Percentiles rank a stretch among this genome's conserved stretches.
Conservation (phyloP, 1,284 basidiomycete genomes). For the Sanguinoderma infundibulare region DNA sequence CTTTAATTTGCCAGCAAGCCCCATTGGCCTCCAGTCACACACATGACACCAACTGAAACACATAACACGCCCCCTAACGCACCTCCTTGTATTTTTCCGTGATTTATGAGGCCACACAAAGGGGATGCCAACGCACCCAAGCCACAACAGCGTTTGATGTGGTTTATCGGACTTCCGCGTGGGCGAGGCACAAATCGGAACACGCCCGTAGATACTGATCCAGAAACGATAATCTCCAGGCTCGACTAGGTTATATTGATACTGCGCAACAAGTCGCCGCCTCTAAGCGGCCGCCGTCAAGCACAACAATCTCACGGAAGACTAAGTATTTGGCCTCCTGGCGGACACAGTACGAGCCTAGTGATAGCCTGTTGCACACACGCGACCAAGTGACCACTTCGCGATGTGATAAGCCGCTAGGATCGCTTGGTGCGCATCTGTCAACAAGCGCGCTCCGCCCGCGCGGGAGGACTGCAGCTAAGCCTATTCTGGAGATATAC, state of each 20-base stretch:
- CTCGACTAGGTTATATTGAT: neutral
- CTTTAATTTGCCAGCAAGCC: neutral
- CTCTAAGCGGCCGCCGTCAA: neutral
- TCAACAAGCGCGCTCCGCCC: slow-evolving; percentile 6
- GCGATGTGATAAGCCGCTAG: slow-evolving; percentile 5
- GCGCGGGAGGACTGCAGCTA: slow-evolving; percentile 9
- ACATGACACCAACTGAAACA: slow-evolving; percentile 5
- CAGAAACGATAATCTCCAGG: slow-evolving; percentile 13
- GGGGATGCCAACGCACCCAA: slow-evolving; percentile 22
- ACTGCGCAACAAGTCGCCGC: neutral
- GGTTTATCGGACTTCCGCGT: slow-evolving; percentile 27
- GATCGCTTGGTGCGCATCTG: neutral
- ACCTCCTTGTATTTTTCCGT: slow-evolving; percentile 16
- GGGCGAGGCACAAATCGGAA: slow-evolving; percentile 23
- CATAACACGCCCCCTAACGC: neutral
- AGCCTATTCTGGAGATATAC: slow-evolving; percentile 19
- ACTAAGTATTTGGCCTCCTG: too few species aligned
- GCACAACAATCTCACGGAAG: too few species aligned
- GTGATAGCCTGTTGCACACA: neutral
- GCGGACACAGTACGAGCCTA: neutral
- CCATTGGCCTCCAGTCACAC: slow-evolving; percentile 1
- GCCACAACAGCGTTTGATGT: slow-evolving; percentile 28
- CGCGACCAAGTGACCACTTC: neutral
- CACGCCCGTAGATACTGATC: slow-evolving; percentile 17
- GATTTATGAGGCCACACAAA: slow-evolving; percentile 12